Conservation (phyloP, 169 alveolate species). For the Miamiensis avidus region DNA sequence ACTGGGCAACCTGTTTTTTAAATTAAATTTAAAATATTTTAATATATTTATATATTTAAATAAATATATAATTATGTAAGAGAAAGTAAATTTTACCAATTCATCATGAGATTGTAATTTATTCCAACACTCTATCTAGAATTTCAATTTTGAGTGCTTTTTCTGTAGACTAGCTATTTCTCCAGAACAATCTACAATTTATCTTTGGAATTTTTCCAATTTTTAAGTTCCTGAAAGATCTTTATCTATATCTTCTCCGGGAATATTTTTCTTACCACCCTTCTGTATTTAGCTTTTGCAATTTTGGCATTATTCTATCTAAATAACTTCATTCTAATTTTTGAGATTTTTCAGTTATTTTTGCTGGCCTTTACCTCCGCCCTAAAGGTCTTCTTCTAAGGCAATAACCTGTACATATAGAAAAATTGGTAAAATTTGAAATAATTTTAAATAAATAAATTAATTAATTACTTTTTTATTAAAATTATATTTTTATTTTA, state of each 20-base stretch:
- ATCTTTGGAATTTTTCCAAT: not conserved
- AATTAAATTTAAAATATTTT: too few species aligned
- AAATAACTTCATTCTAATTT: not conserved
- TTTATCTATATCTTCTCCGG: not conserved
- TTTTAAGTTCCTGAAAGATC: not conserved
- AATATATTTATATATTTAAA: too few species aligned
- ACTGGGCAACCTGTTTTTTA: not conserved
- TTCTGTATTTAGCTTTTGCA: too few species aligned
- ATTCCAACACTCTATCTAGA: not conserved
- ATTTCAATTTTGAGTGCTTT: not conserved
- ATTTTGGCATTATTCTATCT: not conserved
- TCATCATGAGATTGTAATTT: not conserved
- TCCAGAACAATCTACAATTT: not conserved
- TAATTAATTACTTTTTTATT: not conserved
- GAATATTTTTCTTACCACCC: too few species aligned
- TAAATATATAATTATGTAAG: too few species aligned
- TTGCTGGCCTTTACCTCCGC: too few species aligned
- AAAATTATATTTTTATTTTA: too few species aligned
- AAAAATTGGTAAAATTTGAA: too few species aligned
- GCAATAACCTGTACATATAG: too few species aligned
- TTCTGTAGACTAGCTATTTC: not conserved
- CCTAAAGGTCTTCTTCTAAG: too few species aligned
- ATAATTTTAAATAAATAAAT: too few species aligned
- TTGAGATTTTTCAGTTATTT: not conserved
- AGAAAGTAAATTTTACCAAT: not conserved